Evolutionary conservation across 805 yeast genomes (phyloP).

Genomic region (Spathaspora hagerdaliae): DNA sequence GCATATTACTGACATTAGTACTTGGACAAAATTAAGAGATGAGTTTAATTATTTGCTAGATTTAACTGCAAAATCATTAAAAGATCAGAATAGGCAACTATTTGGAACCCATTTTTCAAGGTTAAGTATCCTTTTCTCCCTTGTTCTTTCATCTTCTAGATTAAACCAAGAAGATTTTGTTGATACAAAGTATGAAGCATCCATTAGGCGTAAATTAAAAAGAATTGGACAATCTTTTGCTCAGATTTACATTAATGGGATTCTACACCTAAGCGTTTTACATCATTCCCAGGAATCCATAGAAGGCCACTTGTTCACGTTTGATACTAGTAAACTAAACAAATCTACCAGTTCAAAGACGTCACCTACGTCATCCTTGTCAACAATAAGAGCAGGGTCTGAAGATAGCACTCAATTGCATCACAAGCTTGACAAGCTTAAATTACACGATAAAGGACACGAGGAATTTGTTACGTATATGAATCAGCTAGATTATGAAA

Average conservation of each 20-base stretch:
- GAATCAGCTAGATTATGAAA: constrained; percentile 36
- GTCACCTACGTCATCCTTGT: constrained; percentile 13
- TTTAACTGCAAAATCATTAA: constrained; percentile 47
- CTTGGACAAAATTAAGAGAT: constrained; percentile 56
- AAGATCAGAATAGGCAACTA: constrained; percentile 45
- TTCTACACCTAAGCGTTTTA: constrained; percentile 50
- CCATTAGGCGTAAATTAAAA: constrained; percentile 48
- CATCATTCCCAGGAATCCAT: constrained; percentile 22
- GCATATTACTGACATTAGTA: constrained; percentile 54
- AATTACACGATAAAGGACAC: background rate
- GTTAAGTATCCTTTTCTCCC: constrained; percentile 49
- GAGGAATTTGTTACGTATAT: constrained; percentile 22
- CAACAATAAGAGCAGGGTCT: constrained; percentile 12
- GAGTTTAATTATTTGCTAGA: constrained; percentile 46
- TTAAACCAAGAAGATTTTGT: constrained; percentile 49
- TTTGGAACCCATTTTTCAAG: constrained; percentile 53
- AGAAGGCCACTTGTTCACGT: constrained; percentile 25
- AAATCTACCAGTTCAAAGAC: constrained; percentile 10
- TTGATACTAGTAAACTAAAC: constrained; percentile 26
- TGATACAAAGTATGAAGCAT: constrained; percentile 41
- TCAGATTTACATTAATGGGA: constrained; percentile 62
- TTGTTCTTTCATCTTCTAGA: constrained; percentile 53
- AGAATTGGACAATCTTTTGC: constrained; percentile 53
- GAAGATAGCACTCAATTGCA: background rate
- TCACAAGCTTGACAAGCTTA: no score